Base-by-base conservation (phyloP, 225 moss, liverwort and hornwort species). In the Bryoerythrophyllum caledonicum region DNA sequence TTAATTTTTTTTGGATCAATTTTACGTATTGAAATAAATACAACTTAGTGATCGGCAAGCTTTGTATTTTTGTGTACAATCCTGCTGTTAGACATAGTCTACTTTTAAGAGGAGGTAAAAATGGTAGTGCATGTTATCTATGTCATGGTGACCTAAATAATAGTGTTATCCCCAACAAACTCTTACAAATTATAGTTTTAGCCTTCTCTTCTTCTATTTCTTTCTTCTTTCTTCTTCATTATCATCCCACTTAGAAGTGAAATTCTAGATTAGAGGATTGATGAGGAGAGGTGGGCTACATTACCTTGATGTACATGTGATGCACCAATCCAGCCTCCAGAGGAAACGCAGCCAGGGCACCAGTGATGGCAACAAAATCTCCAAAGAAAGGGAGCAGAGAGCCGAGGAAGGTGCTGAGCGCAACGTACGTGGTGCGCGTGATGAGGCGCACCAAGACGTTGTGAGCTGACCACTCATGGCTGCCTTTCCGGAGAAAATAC, bases 271-370 rank as follows among this genome's bases (percentile, higher is more conserved):
- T 24, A 4, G 20, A 49, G 25, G 32, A 57, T n/a, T 44, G 12
- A 5, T 20, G 13, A 34, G 1, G 30, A 20, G 62, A 65, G 21
- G 6, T 14, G 17, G 16, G 23, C n/a, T 25, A 6, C 17, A 17
- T 17, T 17, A 88, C 88, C 85, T 86, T 88, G 24, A 86, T 60
- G 55, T 83, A 88, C 83, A 88, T 88, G 41, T 88, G 88, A 63
- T 88, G 85, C 27, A 78, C 67, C 40, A 88, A 67, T 25, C 73
- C 86, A 0, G 70, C 73, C 7, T 88, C 88, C 9, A 86, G 60
- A 0, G 86, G 73, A 52, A 82, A 86, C 12, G 62, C 70, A 19
- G 81, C 77, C 78, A 86, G 14, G 6, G 88, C 88, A 26, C 88
- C 88, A 2, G 86, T 85, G 65, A 88, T 78, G 21, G 73, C 77